These are phyloP conservation scores for Gonapodya sp. DNA, from an alignment of 192 early-diverging fungal genomes.

Conservation along the genomic window DNA sequence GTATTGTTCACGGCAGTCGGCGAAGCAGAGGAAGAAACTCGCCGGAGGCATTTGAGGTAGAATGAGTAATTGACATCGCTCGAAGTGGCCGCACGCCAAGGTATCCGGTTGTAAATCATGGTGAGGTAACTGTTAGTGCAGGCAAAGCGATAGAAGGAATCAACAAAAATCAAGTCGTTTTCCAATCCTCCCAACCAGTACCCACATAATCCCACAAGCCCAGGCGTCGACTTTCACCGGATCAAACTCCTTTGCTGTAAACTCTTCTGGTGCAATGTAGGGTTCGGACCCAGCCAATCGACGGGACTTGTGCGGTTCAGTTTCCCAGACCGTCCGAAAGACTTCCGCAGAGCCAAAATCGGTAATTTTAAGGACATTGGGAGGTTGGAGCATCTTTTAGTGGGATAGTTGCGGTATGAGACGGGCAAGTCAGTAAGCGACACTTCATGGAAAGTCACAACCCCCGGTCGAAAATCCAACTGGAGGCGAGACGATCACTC, in stretches of 20 bases:
- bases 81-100: constrained; percentile 1
- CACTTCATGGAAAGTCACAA: no score
- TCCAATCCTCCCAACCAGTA: background rate
- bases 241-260: constrained; percentile 10
- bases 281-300: constrained; percentile 9
- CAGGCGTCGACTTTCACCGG: constrained; percentile 11
- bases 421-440: background rate
- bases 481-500: background rate
- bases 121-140: constrained; percentile 13
- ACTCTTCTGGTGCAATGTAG: constrained; percentile 13
- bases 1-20: background rate
- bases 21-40: no score
- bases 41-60: background rate
- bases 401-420: no score
- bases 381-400: background rate
- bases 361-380: background rate
- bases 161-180: no score
- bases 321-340: constrained; percentile 4
- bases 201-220: constrained; percentile 23
- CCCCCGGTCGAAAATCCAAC: background rate
- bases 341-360: constrained; percentile 12
- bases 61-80: background rate
- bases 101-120: constrained; percentile 22
- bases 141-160: background rate
- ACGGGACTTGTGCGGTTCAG: constrained; percentile 22